phyloP scores from a whole-genome alignment of 2,329 filamentous ascomycete species.

The Neofusicoccum parvum region DNA sequence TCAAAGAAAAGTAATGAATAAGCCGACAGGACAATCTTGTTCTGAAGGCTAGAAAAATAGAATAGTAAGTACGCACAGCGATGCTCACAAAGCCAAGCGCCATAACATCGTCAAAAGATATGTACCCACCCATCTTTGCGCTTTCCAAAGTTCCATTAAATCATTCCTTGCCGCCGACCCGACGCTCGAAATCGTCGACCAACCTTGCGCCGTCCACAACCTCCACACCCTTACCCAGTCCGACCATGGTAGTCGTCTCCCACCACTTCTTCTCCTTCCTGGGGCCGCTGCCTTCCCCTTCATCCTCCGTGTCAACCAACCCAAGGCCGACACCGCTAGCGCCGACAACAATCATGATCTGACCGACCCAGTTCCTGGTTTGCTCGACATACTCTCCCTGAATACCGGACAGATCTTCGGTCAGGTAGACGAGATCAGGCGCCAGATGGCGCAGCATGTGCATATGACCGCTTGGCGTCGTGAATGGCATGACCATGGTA shows the following conservation, averaged over 20 bases:
- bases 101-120: neutral
- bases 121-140: neutral
- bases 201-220: conserved; percentile 82
- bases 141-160: neutral
- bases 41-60: neutral
- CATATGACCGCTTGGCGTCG: conserved; percentile 76
- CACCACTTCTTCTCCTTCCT: conserved; percentile 62
- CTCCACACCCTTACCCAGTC: conserved; percentile 82
- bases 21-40: neutral
- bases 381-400: conserved; percentile 74
- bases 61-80: neutral
- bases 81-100: neutral
- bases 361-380: conserved; percentile 60
- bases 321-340: conserved; percentile 44
- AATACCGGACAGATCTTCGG: conserved; percentile 77
- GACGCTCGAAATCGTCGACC: conserved; percentile 82
- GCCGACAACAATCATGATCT: conserved; percentile 62
- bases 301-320: conserved; percentile 63
- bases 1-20: neutral
- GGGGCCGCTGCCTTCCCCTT: conserved; percentile 69
- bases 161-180: conserved; percentile 65
- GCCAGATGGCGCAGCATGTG: conserved; percentile 85
- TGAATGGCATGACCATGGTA: conserved; percentile 86
- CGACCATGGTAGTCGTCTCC: conserved; percentile 66
- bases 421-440: conserved; percentile 84